Conservation (phyloP, 2,329 filamentous ascomycete species). For the Microcyclosporella mali region DNA sequence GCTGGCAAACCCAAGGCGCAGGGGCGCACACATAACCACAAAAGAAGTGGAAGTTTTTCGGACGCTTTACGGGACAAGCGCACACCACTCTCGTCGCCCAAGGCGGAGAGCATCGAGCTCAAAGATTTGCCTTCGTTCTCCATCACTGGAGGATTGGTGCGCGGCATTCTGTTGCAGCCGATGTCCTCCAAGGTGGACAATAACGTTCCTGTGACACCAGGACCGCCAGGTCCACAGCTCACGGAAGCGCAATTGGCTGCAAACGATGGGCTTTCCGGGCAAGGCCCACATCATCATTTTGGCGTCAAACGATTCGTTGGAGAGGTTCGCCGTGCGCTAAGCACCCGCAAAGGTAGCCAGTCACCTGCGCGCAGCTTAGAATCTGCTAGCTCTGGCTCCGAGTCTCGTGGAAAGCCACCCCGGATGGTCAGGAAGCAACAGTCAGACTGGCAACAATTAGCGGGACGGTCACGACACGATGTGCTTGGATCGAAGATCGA, state of each 20-base stretch:
- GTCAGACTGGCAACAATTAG: constrained; percentile 24
- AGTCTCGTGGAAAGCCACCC: constrained; percentile 1
- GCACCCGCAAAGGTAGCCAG: constrained; percentile 40
- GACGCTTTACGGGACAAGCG: constrained; percentile 72
- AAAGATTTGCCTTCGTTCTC: constrained; percentile 52
- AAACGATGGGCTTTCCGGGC: constrained; percentile 10
- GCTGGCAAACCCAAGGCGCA: constrained; percentile 7
- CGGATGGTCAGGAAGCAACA: constrained; percentile 9
- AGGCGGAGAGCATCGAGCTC: constrained; percentile 35
- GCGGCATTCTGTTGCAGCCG: constrained; percentile 78
- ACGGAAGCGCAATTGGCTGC: constrained; percentile 11
- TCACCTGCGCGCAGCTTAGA: constrained; percentile 17
- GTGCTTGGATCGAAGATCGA: constrained; percentile 54
- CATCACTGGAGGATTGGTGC: constrained; percentile 76
- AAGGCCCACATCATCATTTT: constrained; percentile 42
- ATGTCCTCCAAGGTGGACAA: constrained; percentile 70
- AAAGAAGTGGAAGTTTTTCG: constrained; percentile 79
- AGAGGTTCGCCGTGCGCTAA: constrained; percentile 75
- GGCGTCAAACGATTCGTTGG: constrained; percentile 83
- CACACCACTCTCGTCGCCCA: constrained; percentile 45
- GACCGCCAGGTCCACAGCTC: constrained; percentile 10
- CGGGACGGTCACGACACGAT: constrained; percentile 44
- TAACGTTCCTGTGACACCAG: constrained; percentile 44
- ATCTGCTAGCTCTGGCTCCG: constrained; percentile 42
- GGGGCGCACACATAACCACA: constrained; percentile 53